Percentiles rank a stretch among this genome's conserved stretches.
Conservation (phyloP, 768 basidiomycete genomes). For the Leccinellum albellum region DNA sequence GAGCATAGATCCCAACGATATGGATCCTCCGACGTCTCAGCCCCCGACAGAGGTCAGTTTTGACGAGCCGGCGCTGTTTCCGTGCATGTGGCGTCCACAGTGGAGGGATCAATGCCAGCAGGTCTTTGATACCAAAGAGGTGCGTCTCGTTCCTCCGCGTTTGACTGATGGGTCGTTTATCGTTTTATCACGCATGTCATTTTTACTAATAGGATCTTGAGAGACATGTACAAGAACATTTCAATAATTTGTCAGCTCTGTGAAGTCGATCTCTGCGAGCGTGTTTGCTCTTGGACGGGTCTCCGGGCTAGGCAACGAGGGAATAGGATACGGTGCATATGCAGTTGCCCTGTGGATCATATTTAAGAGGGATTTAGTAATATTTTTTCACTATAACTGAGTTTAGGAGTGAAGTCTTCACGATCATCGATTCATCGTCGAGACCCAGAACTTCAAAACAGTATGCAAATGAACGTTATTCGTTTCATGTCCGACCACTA, state of each 20-base stretch:
- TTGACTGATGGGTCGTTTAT: background rate
- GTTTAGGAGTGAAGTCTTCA: too few relatives aligned
- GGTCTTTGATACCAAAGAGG: constrained; percentile 31
- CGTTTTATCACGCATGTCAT: background rate
- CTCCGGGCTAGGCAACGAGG: background rate
- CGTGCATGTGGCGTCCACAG: constrained; percentile 30
- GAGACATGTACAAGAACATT: constrained; percentile 23
- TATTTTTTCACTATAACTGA: too few relatives aligned
- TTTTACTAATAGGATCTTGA: constrained; percentile 20
- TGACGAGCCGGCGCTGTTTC: constrained; percentile 21
- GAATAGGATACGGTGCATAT: background rate
- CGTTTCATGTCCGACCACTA: too few relatives aligned
- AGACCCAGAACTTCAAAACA: too few relatives aligned
- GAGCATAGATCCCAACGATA: constrained; percentile 20
- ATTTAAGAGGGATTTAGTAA: background rate
- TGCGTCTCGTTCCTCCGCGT: background rate
- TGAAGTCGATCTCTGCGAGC: background rate
- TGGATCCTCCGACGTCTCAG: constrained; percentile 3
- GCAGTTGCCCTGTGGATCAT: background rate
- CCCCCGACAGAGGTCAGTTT: background rate
- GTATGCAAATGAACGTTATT: too few relatives aligned
- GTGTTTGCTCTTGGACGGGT: background rate
- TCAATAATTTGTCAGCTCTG: constrained; percentile 5
- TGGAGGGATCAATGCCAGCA: constrained; percentile 25
- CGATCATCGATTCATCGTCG: too few relatives aligned